A percentile compares a stretch with the other conserved stretches of the same genome.
These are phyloP conservation scores for Taiwanofungus camphoratus DNA, from an alignment of 1,284 basidiomycete genomes.

Conservation along the genomic window DNA sequence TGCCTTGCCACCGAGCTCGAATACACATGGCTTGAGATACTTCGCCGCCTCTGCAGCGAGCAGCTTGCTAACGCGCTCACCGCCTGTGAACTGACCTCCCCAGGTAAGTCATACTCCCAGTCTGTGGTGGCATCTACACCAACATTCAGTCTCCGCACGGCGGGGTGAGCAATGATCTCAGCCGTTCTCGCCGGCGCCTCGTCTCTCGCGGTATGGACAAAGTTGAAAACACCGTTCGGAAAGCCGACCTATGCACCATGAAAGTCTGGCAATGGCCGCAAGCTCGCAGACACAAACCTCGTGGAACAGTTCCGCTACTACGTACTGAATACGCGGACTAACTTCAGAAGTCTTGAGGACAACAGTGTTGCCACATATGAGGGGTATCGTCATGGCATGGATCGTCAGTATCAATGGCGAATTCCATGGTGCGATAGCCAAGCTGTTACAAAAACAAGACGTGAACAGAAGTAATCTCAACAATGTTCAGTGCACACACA, in stretches of 20 bases:
- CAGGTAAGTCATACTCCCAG: not conserved
- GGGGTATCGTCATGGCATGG: slow-evolving; percentile 45
- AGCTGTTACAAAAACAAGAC: too few species aligned
- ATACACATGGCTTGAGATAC: slow-evolving; percentile 15
- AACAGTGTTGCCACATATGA: slow-evolving; percentile 60
- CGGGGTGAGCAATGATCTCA: slow-evolving; percentile 20
- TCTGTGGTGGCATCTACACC: too few species aligned
- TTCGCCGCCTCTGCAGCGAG: slow-evolving; percentile 15
- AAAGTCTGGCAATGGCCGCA: too few species aligned
- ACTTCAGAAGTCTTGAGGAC: slow-evolving; percentile 55
- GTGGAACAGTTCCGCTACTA: slow-evolving; percentile 43
- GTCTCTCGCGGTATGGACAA: slow-evolving; percentile 13
- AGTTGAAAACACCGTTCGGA: slow-evolving; percentile 20
- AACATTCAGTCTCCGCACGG: slow-evolving; percentile 21
- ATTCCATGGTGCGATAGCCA: slow-evolving; percentile 32
- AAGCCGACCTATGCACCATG: slow-evolving; percentile 24
- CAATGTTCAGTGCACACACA: slow-evolving; percentile 19
- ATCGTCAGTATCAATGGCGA: slow-evolving; percentile 39
- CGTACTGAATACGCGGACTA: slow-evolving; percentile 43
- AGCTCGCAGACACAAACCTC: too few species aligned
- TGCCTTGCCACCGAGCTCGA: slow-evolving; percentile 40
- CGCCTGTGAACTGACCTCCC: slow-evolving; percentile 13
- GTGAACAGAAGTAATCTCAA: too few species aligned
- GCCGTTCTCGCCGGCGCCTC: slow-evolving; percentile 15
- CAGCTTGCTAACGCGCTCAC: slow-evolving; percentile 10